phyloP scores from a whole-genome alignment of 768 basidiomycete genomes.

The Amyloporia xantha region DNA sequence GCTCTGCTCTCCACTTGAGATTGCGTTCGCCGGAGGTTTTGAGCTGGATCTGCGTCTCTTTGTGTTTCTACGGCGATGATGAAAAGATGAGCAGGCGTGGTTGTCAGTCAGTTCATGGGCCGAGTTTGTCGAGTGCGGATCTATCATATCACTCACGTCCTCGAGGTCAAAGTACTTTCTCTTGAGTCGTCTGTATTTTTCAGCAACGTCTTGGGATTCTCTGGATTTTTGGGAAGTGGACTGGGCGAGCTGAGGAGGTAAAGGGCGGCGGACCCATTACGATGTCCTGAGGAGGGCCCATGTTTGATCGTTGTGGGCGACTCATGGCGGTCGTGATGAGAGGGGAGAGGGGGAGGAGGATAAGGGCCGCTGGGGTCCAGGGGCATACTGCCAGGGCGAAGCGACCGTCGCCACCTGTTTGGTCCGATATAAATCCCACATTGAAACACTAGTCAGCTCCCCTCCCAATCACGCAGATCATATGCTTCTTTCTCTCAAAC shows the following conservation, averaged over 20 bases:
- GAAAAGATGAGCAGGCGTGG: background rate
- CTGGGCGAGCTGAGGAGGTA: constrained; percentile 28
- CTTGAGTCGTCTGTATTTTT: constrained; percentile 65
- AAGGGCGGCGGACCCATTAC: constrained; percentile 45
- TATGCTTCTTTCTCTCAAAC: constrained; percentile 2
- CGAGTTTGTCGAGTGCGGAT: background rate
- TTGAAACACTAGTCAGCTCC: constrained; percentile 6
- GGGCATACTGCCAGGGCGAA: constrained; percentile 20
- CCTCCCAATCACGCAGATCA: constrained; percentile 7
- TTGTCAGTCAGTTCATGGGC: background rate
- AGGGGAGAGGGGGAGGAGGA: constrained; percentile 17
- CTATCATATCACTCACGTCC: constrained; percentile 38
- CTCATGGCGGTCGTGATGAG: constrained; percentile 10
- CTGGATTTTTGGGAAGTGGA: constrained; percentile 21
- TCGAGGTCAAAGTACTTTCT: constrained; percentile 61
- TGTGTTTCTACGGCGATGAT: constrained; percentile 40
- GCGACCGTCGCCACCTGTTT: constrained; percentile 20
- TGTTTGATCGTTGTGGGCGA: constrained; percentile 15
- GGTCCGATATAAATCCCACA: constrained; percentile 20
- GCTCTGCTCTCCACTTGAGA: constrained; percentile 52
- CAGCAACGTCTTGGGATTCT: constrained; percentile 39
- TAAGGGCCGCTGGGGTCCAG: constrained; percentile 10
- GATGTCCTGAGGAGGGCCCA: constrained; percentile 38
- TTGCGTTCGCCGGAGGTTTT: constrained; percentile 59
- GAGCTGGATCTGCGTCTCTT: constrained; percentile 51